These are phyloP conservation scores for Letharia columbiana DNA, from an alignment of 495 filamentous ascomycete genomes.

Conservation along the genomic window DNA sequence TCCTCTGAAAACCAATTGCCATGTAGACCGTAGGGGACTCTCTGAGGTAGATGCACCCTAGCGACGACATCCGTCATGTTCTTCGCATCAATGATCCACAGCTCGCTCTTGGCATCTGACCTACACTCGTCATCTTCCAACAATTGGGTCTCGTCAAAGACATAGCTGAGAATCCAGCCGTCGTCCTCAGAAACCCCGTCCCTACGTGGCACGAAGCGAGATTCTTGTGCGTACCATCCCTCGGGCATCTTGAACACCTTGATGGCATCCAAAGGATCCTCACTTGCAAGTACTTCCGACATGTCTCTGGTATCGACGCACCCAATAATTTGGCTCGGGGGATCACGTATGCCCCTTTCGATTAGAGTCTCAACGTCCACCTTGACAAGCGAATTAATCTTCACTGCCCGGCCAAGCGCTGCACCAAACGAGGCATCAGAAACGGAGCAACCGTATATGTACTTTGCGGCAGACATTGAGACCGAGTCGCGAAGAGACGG, in stretches of 20 bases:
- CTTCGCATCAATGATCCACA: constrained; percentile 58
- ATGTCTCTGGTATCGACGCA: constrained; percentile 47
- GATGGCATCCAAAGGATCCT: constrained; percentile 44
- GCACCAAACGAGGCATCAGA: constrained; percentile 48
- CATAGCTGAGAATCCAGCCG: constrained; percentile 53
- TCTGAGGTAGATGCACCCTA: constrained; percentile 47
- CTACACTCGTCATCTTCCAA: constrained; percentile 35
- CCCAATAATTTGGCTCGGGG: constrained; percentile 42
- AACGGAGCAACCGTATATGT: constrained; percentile 74
- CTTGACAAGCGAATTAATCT: constrained; percentile 55
- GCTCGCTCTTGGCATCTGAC: constrained; percentile 41
- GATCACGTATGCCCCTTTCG: constrained; percentile 30
- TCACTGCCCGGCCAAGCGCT: constrained; percentile 46
- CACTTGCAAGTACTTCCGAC: constrained; percentile 34
- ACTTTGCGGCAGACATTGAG: constrained; percentile 62
- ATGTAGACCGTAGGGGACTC: constrained; percentile 61
- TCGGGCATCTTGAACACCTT: constrained; percentile 48
- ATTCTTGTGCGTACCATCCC: constrained; percentile 55
- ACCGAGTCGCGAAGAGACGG: constrained; percentile 42
- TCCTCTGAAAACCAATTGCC: constrained; percentile 55
- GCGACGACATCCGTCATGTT: constrained; percentile 49
- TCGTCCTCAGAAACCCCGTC: constrained; percentile 43
- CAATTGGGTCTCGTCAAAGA: constrained; percentile 51
- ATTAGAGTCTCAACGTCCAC: constrained; percentile 45
- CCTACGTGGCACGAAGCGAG: constrained; percentile 48